A percentile compares a stretch with the other conserved stretches of the same genome.
These are phyloP conservation scores for Pichia cephalocereana DNA, from an alignment of 805 yeast genomes.

Conservation along the genomic window DNA sequence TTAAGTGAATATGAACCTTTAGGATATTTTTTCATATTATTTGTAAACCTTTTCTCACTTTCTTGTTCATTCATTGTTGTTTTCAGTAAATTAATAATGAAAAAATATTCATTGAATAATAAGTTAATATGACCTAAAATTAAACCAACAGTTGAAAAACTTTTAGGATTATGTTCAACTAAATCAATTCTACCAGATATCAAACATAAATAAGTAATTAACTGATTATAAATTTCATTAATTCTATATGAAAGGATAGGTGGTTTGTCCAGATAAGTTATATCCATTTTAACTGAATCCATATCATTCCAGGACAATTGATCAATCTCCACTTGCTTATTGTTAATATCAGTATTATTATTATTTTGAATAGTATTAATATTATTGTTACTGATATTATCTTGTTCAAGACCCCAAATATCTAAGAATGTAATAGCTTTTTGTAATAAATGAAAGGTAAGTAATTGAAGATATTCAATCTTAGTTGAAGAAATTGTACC, in stretches of 20 bases:
- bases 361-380: background rate
- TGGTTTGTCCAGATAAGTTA: conserved; percentile 40
- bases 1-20: conserved; percentile 14
- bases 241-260: conserved; percentile 59
- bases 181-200: conserved; percentile 71
- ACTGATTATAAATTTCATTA: conserved; percentile 51
- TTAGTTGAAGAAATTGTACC: conserved; percentile 51
- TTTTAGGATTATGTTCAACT: conserved; percentile 62
- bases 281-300: conserved; percentile 15
- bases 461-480: conserved; percentile 50
- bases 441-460: conserved; percentile 59
- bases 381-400: conserved; percentile 25
- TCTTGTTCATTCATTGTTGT: conserved; percentile 5
- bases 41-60: background rate
- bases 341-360: background rate
- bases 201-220: conserved; percentile 54
- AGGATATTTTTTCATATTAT: background rate
- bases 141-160: conserved; percentile 58
- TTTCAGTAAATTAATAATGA: conserved; percentile 16
- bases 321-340: background rate
- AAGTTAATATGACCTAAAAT: conserved; percentile 62
- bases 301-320: background rate
- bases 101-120: conserved; percentile 47
- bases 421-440: conserved; percentile 57
- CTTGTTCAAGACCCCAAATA: conserved; percentile 63